Percentiles rank a stretch among this genome's conserved stretches.
These are phyloP conservation scores for Mycena albidolilacea DNA, from an alignment of 768 basidiomycete species.

Conservation along the genomic window DNA sequence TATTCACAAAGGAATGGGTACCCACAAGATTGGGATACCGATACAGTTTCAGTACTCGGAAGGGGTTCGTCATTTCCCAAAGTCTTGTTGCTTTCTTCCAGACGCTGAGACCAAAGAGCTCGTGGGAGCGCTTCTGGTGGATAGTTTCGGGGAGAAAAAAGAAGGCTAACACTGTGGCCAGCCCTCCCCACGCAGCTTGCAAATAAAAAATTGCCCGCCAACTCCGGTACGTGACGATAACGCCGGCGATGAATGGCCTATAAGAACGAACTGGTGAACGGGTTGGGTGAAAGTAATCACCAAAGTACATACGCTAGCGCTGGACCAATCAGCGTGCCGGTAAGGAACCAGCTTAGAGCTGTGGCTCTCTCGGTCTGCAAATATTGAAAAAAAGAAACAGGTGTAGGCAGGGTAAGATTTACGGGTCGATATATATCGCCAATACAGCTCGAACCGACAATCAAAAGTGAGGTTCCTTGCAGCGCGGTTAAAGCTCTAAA, in stretches of 20 bases:
- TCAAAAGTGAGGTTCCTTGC: conserved; percentile 38
- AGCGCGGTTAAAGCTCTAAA: conserved; percentile 40
- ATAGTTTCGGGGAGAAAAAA: conserved; percentile 40
- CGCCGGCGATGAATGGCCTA: conserved; percentile 38
- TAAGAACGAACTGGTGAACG: not conserved
- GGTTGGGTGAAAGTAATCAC: not conserved
- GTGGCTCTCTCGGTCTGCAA: conserved; percentile 36
- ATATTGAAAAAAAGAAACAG: not conserved
- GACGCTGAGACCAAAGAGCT: conserved; percentile 31
- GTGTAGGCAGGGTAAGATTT: not conserved
- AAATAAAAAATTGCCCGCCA: conserved; percentile 40
- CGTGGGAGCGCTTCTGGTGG: conserved; percentile 36
- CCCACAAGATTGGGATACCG: conserved; percentile 38
- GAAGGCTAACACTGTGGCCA: conserved; percentile 36
- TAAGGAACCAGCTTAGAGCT: conserved; percentile 39
- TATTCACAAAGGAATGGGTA: not conserved
- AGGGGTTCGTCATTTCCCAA: conserved; percentile 37
- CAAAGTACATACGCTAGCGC: conserved; percentile 29
- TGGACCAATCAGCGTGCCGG: conserved; percentile 38
- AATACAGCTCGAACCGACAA: conserved; percentile 36
- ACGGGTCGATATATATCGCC: conserved; percentile 41
- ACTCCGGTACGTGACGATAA: conserved; percentile 37
- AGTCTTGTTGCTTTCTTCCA: conserved; percentile 11
- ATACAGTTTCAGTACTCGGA: conserved; percentile 36
- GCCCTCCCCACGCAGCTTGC: conserved; percentile 35